Base-by-base conservation (phyloP, 2,329 filamentous ascomycete genomes). In the Hymenoscyphus salicellus region DNA sequence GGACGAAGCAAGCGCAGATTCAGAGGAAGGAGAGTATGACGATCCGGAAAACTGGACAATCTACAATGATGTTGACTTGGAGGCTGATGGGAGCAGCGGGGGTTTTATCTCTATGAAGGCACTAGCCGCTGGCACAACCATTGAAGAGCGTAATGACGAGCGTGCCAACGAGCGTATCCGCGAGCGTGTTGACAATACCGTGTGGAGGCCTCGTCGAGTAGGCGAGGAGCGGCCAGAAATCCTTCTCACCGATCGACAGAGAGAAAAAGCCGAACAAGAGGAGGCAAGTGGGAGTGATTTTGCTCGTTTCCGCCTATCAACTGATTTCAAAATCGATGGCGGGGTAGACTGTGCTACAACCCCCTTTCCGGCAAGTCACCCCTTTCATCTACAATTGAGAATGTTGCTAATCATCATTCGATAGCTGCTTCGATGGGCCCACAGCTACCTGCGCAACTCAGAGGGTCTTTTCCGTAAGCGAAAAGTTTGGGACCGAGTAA, bases 301-400 rank as follows among this genome's bases (percentile, higher is more conserved):
- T 8, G n/a, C 17, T 17, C 10, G 30, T 17, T 46, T 28, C 20
- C 17, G 60, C 1, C 7, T 2, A n/a, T 5, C n/a, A 26, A 62
- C 20, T 3, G 43, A n/a, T 1, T 62, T 62, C 0, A 73, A 74
- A 0, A 55, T 69, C 55, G 66, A 71, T 68, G 72, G 71, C 5
- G 72, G 71, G 36, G 63, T 73, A n/a, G 73, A 74, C 69, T 72
- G 71, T 65, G 72, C 70, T 36, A 58, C 67, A 46, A 68, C 62
- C 56, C 72, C 72, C n/a, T 73, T 70, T 60, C 72, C 72, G 17
- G 71, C 72, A 63, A 52, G 65, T 49, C 43, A 23, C 10, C 46
- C 41, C 10, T 43, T 16, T 57, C 17, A 30, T 23, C 14, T 23
- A n/a, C 56, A 32, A 32, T 23, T 60, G 10, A 58, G 43, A 3